A percentile compares a stretch with the other conserved stretches of the same genome.
These are phyloP conservation scores for Petrea volubilis DNA, from an alignment of 257 asterid species.

Conservation along the genomic window DNA sequence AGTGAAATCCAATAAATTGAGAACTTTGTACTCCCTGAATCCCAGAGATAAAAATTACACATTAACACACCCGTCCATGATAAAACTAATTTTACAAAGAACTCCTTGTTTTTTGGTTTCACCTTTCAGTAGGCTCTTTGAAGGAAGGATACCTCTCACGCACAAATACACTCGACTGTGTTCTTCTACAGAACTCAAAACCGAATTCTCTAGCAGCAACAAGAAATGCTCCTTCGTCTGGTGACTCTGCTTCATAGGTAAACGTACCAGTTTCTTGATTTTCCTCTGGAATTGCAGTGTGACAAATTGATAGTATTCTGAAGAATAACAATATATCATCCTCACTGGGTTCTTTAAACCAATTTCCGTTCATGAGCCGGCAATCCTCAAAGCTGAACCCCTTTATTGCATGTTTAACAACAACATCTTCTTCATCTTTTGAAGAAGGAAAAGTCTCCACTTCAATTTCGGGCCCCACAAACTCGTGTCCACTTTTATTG, in stretches of 20 bases:
- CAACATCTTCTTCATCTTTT: slow-evolving; percentile 38
- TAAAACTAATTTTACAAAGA: not conserved
- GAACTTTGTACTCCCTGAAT: slow-evolving; percentile 88
- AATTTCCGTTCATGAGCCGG: slow-evolving; percentile 78
- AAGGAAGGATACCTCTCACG: slow-evolving; percentile 72
- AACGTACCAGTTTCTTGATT: slow-evolving; percentile 69
- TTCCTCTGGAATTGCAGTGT: slow-evolving; percentile 89
- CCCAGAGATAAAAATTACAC: slow-evolving; percentile 5
- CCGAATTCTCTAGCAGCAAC: slow-evolving; percentile 97
- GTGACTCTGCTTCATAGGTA: slow-evolving; percentile 91
- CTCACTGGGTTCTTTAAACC: slow-evolving; percentile 69
- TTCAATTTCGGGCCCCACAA: slow-evolving; percentile 59
- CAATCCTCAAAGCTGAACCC: slow-evolving; percentile 92
- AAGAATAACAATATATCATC: slow-evolving; percentile 69
- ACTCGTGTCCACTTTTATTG: slow-evolving; percentile 24
- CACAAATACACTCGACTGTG: slow-evolving; percentile 69
- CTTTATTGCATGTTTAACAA: slow-evolving; percentile 54
- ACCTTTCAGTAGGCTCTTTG: slow-evolving; percentile 78
- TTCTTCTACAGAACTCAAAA: slow-evolving; percentile 86
- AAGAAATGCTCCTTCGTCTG: slow-evolving; percentile 91
- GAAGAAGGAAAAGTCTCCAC: slow-evolving; percentile 65
- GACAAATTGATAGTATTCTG: slow-evolving; percentile 83
- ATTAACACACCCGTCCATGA: slow-evolving; percentile 9
- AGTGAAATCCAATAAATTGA: slow-evolving; percentile 86
- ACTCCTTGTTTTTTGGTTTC: slow-evolving; percentile 6